Base-by-base conservation (phyloP, 2,329 filamentous ascomycete genomes). In the Ophiocordyceps camponoti-rufipedis region DNA sequence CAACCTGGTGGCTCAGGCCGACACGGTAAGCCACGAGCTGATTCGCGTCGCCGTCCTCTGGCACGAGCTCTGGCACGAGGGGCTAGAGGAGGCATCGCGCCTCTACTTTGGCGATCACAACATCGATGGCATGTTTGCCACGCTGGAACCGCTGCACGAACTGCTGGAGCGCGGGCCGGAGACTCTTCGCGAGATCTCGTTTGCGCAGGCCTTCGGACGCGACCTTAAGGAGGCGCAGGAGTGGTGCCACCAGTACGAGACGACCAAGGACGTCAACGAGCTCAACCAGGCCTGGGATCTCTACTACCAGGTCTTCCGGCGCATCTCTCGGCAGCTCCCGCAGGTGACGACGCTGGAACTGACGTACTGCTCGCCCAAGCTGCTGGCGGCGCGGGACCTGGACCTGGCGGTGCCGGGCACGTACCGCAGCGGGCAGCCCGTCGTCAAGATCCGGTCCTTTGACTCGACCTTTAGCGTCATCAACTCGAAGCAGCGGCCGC, bases 61-160 rank as follows among this genome's bases (percentile, higher is more conserved):
- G 93, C 91, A 99, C 58, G 91, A 99, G 57, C 83, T 94, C 52
- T 99, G 91, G 91, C 91, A 98, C 53, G 93, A 99, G 62, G 93
- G 85, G 28, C 71, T 99, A 14, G 91, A 98, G 62, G 93, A 99
- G 66, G 93, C 91, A 1, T 95, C 87, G 31, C 78, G 91, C 45
- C 70, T 98, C 16, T 98, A 96, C 69, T 99, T 98, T 63, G 91
- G 89, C 48, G 89, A 96, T 55, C 83, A 93, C 56, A 94, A 98
- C 61, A 91, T 96, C 41, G 85, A 95, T 49, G 93, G 89, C 56
- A 98, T 98, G 91, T 91, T 98, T 60, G 75, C 79, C 11, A 88
- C 85, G 0, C 75, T 99, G 5, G 83, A 83, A 44, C 93, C 93
- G 7, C 70, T 98, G 23, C 91, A 99, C 59, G 85, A 88, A 40